Percentiles rank a stretch among this genome's conserved stretches.
Evolutionary conservation across 2,329 filamentous ascomycete species (phyloP).

Genomic region (Aspergillus sojae): DNA sequence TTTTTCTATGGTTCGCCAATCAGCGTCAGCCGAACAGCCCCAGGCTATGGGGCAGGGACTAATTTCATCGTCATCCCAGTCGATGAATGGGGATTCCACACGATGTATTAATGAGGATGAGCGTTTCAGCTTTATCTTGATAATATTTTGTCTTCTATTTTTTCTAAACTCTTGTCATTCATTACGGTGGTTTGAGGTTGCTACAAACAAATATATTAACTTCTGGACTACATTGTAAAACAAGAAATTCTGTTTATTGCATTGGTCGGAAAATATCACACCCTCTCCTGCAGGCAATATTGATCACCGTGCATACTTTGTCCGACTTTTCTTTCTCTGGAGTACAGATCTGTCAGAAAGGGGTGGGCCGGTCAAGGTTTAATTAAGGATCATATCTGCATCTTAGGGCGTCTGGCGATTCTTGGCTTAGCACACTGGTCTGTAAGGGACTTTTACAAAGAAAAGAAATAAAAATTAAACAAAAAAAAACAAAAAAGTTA

Average conservation of each 20-base stretch:
- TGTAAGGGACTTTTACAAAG: conserved; percentile 20
- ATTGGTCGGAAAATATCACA: neutral
- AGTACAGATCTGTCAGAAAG: conserved; percentile 22
- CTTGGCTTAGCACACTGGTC: conserved; percentile 28
- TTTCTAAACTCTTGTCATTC: neutral
- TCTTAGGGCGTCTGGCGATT: conserved; percentile 32
- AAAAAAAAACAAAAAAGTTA: neutral
- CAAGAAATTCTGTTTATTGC: neutral
- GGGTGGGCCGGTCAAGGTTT: conserved; percentile 37
- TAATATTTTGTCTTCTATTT: neutral
- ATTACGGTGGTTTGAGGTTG: neutral
- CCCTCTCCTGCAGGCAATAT: neutral
- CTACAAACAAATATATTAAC: conserved; percentile 1
- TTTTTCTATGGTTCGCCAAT: conserved; percentile 1
- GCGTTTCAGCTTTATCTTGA: conserved; percentile 12
- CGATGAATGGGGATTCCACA: conserved; percentile 6
- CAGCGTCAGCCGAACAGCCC: neutral
- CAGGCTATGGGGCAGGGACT: conserved; percentile 10
- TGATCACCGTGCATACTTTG: neutral
- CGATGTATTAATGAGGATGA: conserved; percentile 19
- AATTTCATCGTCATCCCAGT: conserved; percentile 13
- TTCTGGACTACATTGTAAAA: neutral
- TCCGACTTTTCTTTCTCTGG: neutral
- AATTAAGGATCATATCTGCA: conserved; percentile 41
- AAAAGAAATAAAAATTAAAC: neutral